phyloP scores from a whole-genome alignment of 129 eudicot species.

The Pittosporum tobira region DNA sequence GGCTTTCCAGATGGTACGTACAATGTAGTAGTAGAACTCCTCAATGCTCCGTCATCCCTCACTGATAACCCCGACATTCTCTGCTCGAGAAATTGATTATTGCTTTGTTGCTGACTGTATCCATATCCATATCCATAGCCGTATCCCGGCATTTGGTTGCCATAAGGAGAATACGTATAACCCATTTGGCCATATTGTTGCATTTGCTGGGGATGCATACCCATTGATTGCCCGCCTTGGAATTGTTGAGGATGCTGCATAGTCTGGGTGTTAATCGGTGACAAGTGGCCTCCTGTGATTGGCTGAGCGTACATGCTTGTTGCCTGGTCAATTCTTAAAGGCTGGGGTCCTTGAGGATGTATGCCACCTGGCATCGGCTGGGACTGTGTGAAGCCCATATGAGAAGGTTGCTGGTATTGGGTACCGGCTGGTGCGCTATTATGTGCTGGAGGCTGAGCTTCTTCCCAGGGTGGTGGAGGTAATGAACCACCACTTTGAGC shows the following conservation, averaged over 20 bases:
- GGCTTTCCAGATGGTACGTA: slow-evolving; percentile 68
- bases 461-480: slow-evolving; percentile 99
- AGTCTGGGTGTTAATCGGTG: slow-evolving; percentile 31
- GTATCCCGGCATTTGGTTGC: slow-evolving; percentile 53
- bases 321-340: slow-evolving; percentile 27
- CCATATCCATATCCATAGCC: slow-evolving; percentile 40
- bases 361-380: slow-evolving; percentile 19
- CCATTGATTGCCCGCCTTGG: slow-evolving; percentile 46
- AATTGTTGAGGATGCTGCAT: slow-evolving; percentile 26
- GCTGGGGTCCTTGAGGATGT: slow-evolving; percentile 21
- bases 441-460: slow-evolving; percentile 45
- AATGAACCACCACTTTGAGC: slow-evolving; percentile 40
- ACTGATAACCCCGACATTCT: slow-evolving; percentile 39
- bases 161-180: slow-evolving; percentile 57
- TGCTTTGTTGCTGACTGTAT: slow-evolving; percentile 22
- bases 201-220: slow-evolving; percentile 54
- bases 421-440: slow-evolving; percentile 19
- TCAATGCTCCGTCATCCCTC: slow-evolving; percentile 24
- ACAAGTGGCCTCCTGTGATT: slow-evolving; percentile 15
- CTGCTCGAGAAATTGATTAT: slow-evolving; percentile 29
- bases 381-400: slow-evolving; percentile 7
- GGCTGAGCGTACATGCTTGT: slow-evolving; percentile 33
- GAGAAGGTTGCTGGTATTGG: slow-evolving; percentile 32
- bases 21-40: slow-evolving; percentile 31
- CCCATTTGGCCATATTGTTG: slow-evolving; percentile 50